These are phyloP conservation scores for Hordeum marinum DNA, from an alignment of 176 grass and related monocot species.

Conservation along the genomic window DNA sequence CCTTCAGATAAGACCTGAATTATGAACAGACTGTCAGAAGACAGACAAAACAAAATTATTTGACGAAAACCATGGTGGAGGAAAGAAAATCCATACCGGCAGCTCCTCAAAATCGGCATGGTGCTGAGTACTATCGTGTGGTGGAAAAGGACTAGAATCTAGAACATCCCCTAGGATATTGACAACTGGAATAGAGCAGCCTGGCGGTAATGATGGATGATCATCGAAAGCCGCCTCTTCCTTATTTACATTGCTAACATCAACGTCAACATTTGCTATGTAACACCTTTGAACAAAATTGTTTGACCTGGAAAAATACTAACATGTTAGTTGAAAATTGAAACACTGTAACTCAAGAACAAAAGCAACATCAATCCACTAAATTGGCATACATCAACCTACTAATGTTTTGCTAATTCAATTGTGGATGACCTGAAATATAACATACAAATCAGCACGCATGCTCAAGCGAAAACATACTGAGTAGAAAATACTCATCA, in stretches of 20 bases:
- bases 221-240: conserved; percentile 39
- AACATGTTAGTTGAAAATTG: not conserved
- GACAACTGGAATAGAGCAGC: conserved; percentile 52
- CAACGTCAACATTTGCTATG: conserved; percentile 48
- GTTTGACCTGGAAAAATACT: conserved; percentile 47
- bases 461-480: not conserved
- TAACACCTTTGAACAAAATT: conserved; percentile 52
- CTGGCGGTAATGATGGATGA: conserved; percentile 24
- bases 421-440: not conserved
- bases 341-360: not conserved
- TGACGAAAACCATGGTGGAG: not conserved
- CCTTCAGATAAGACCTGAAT: conserved; percentile 66
- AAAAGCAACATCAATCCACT: not conserved
- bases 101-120: conserved; percentile 45
- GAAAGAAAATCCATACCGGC: conserved; percentile 40
- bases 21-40: conserved; percentile 4
- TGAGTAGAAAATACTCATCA: not conserved
- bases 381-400: not conserved
- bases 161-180: conserved; percentile 52
- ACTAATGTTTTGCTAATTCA: not conserved
- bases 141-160: conserved; percentile 29
- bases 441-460: not conserved
- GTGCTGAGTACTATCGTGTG: conserved; percentile 25
- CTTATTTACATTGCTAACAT: conserved; percentile 33
- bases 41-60: not conserved